Percentiles rank a stretch among this genome's conserved stretches.
phyloP scores from a whole-genome alignment of 202 grass and related monocot species.

The Panicum hallii region DNA sequence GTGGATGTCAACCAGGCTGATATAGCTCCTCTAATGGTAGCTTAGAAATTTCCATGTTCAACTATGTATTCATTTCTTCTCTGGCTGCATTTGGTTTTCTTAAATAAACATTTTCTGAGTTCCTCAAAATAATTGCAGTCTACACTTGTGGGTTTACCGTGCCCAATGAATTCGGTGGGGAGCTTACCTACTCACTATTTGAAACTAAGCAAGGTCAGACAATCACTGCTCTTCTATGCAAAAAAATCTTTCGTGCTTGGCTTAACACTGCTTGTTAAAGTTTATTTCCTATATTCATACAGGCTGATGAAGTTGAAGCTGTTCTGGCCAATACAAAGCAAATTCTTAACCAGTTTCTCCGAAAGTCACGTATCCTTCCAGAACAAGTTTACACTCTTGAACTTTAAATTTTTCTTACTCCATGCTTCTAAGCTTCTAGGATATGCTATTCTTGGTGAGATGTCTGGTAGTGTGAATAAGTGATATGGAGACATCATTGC shows the following conservation, averaged over 20 bases:
- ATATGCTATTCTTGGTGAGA: constrained; percentile 25
- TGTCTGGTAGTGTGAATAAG: constrained; percentile 17
- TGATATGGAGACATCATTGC: constrained; percentile 26
- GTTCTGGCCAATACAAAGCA: constrained; percentile 91
- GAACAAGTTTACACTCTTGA: constrained; percentile 21
- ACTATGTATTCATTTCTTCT: constrained; percentile 45
- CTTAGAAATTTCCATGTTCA: constrained; percentile 43
- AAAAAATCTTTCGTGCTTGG: constrained; percentile 35
- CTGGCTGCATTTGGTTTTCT: constrained; percentile 42
- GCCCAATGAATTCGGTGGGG: constrained; percentile 91
- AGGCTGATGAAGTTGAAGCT: constrained; percentile 96
- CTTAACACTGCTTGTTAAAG: constrained; percentile 27
- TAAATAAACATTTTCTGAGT: constrained; percentile 36
- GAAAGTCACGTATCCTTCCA: constrained; percentile 78
- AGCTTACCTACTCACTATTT: constrained; percentile 87
- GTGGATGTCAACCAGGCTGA: constrained; percentile 96
- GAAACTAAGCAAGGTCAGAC: constrained; percentile 78
- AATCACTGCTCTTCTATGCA: constrained; percentile 1
- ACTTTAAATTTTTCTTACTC: constrained; percentile 37
- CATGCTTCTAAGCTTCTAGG: constrained; percentile 27
- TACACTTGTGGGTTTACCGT: constrained; percentile 92
- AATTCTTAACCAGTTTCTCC: constrained; percentile 98
- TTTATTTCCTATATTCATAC: constrained; percentile 45
- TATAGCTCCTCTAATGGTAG: constrained; percentile 93
- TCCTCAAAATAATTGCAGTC: constrained; percentile 67